Evolutionary conservation across 2,329 filamentous ascomycete genomes (phyloP).

Genomic region (Colletotrichum sp.): DNA sequence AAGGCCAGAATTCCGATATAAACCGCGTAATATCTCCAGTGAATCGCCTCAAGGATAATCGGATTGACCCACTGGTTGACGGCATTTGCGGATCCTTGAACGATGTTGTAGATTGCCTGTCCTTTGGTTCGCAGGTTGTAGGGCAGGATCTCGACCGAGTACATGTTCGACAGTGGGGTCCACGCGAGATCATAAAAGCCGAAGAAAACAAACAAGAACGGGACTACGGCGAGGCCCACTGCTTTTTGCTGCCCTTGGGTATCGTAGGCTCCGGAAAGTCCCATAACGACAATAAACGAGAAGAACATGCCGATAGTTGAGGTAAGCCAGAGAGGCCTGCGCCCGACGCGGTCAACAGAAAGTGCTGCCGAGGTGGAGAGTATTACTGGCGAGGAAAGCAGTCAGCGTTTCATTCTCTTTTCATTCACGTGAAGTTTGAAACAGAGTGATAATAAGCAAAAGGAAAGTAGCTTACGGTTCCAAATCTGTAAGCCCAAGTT

Average conservation of each 20-base stretch:
- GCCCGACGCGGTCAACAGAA: background rate
- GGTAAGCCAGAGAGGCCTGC: background rate
- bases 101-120: background rate
- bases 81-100: constrained; percentile 27
- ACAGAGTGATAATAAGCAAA: background rate
- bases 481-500: background rate
- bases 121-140: constrained; percentile 16
- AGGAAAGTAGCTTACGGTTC: background rate
- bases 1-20: constrained; percentile 38
- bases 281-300: background rate
- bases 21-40: constrained; percentile 46
- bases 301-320: background rate
- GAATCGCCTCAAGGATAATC: constrained; percentile 38
- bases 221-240: constrained; percentile 32
- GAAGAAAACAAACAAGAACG: constrained; percentile 42
- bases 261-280: background rate
- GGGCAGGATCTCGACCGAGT: constrained; percentile 30
- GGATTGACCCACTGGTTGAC: constrained; percentile 44
- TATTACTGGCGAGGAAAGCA: background rate
- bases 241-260: constrained; percentile 11
- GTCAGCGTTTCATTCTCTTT: background rate
- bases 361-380: background rate
- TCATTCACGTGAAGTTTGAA: background rate
- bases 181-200: constrained; percentile 40
- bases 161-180: constrained; percentile 34